These are phyloP conservation scores for Tuber melanosporum DNA, from an alignment of 495 filamentous ascomycete genomes.

Conservation along the genomic window DNA sequence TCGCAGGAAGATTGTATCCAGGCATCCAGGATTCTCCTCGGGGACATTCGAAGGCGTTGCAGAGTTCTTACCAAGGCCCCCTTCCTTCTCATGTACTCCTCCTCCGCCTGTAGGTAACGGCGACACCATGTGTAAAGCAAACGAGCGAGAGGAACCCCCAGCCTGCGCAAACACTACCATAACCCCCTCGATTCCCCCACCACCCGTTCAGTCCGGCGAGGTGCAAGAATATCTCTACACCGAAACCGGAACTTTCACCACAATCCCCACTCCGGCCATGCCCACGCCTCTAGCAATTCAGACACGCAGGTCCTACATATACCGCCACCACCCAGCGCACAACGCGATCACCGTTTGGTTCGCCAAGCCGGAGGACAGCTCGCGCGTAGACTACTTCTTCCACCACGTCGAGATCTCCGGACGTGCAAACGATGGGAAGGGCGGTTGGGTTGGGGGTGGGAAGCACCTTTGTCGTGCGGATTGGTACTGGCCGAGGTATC, in stretches of 20 bases:
- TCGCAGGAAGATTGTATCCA: constrained; percentile 48
- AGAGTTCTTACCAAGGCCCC: constrained; percentile 55
- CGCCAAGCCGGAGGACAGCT: constrained; percentile 52
- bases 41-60: constrained; percentile 58
- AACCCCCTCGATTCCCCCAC: not conserved
- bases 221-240: constrained; percentile 59
- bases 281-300: constrained; percentile 41
- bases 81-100: constrained; percentile 41
- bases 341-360: constrained; percentile 64
- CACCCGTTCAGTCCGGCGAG: constrained; percentile 12
- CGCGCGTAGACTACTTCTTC: constrained; percentile 60
- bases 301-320: constrained; percentile 47
- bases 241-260: constrained; percentile 56
- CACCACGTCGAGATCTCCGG: constrained; percentile 48
- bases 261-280: constrained; percentile 11
- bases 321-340: constrained; percentile 52
- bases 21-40: constrained; percentile 50
- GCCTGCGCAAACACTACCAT: constrained; percentile 10
- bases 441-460: constrained; percentile 53
- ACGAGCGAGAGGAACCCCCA: constrained; percentile 7
- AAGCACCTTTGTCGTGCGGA: constrained; percentile 60
- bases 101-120: not conserved
- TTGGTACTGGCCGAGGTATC: constrained; percentile 57
- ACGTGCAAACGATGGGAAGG: constrained; percentile 32
- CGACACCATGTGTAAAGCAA: not conserved